Evolutionary conservation across 208 protist genomes (phyloP).

Genomic region (Wallacemonas sp.): DNA sequence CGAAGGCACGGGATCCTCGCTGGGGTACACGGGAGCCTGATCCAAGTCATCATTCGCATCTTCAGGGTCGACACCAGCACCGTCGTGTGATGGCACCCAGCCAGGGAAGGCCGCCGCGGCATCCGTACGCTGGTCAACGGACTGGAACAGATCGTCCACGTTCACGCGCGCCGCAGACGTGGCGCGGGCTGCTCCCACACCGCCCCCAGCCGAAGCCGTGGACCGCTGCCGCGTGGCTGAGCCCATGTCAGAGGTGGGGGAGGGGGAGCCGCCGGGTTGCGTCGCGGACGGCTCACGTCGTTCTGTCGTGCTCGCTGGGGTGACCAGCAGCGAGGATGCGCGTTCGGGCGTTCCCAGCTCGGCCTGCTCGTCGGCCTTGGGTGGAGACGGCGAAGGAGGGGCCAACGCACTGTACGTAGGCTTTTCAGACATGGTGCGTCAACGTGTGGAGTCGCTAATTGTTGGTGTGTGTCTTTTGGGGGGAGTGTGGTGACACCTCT

Average conservation of each 20-base stretch:
- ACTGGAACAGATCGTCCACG: constrained; percentile 12
- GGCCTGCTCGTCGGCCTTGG: constrained; percentile 17
- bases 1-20: neutral
- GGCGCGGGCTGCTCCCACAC: neutral
- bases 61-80: neutral
- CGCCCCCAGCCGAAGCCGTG: no score
- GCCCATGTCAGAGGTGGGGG: neutral
- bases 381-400: constrained; percentile 31
- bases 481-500: no score
- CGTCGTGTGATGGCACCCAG: constrained; percentile 8
- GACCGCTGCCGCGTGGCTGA: neutral
- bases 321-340: neutral
- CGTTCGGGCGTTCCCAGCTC: neutral
- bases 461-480: no score
- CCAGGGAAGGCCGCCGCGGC: neutral
- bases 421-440: constrained; percentile 8
- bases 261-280: neutral
- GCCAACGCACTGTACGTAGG: constrained; percentile 22
- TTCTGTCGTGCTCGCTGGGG: neutral
- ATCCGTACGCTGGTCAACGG: constrained; percentile 9
- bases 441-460: no score
- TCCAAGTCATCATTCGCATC: neutral
- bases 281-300: neutral
- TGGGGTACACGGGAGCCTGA: constrained; percentile 21
- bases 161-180: neutral